These are phyloP conservation scores for Grigorovia jiainica DNA, from an alignment of 805 yeast genomes.

Conservation along the genomic window DNA sequence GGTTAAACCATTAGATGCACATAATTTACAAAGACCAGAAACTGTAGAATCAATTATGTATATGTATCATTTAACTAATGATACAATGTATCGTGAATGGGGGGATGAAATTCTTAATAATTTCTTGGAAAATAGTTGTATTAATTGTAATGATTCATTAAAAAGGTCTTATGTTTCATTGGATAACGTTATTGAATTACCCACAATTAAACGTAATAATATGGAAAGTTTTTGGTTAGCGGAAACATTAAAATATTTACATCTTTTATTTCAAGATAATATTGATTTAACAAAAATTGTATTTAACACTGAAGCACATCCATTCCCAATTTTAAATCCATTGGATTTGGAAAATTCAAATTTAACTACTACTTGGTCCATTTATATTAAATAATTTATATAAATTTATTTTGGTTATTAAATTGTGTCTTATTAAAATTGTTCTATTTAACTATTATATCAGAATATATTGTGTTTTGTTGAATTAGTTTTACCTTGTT, in stretches of 20 bases:
- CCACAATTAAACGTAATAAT: slow-evolving; percentile 53
- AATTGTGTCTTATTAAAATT: too few species aligned
- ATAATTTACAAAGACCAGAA: slow-evolving; percentile 87
- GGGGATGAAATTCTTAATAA: slow-evolving; percentile 78
- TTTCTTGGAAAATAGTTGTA: slow-evolving; percentile 51
- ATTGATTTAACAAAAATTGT: slow-evolving; percentile 62
- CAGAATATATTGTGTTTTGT: not conserved
- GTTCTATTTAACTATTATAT: too few species aligned
- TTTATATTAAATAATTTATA: slow-evolving; percentile 3
- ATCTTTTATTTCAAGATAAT: slow-evolving; percentile 65
- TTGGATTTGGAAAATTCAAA: slow-evolving; percentile 8
- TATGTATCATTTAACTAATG: slow-evolving; percentile 70
- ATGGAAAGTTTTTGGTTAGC: slow-evolving; percentile 93
- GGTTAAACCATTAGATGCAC: slow-evolving; percentile 64
- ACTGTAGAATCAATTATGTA: slow-evolving; percentile 83
- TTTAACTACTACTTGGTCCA: slow-evolving; percentile 24
- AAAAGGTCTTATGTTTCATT: slow-evolving; percentile 48
- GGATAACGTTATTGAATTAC: slow-evolving; percentile 49
- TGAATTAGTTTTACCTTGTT: not conserved
- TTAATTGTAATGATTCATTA: slow-evolving; percentile 31
- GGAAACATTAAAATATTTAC: slow-evolving; percentile 81
- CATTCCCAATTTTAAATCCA: slow-evolving; percentile 57
- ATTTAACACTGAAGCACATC: slow-evolving; percentile 91
- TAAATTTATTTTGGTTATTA: too few species aligned
- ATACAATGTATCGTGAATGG: slow-evolving; percentile 75